Conservation (phyloP, 75 land plant species). For the Pinus albicaulis region DNA sequence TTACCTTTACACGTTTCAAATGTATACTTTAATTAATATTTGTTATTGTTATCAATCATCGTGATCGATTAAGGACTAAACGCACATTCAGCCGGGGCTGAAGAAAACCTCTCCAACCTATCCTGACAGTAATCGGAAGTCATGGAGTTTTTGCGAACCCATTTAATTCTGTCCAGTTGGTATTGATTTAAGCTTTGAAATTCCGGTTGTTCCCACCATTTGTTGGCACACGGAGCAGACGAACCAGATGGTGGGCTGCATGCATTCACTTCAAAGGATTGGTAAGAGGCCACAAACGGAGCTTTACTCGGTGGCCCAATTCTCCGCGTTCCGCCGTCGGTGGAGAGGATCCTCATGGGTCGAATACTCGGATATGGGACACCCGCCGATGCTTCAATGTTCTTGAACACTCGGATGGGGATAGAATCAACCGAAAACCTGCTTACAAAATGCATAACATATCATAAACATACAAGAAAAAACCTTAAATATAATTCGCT, state of each 20-base stretch:
- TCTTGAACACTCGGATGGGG: conserved; percentile 80
- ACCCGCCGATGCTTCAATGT: conserved; percentile 41
- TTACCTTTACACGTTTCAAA: no score
- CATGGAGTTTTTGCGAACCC: conserved; percentile 22
- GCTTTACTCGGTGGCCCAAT: conserved; percentile 81
- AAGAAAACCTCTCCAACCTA: conserved; percentile 16
- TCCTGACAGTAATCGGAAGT: conserved; percentile 65
- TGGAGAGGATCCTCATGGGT: conserved; percentile 74
- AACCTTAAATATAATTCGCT: background rate
- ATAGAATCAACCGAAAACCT: conserved; percentile 68
- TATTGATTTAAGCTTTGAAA: conserved; percentile 23
- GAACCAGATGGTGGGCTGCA: conserved; percentile 36
- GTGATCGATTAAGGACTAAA: no score
- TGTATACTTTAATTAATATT: no score
- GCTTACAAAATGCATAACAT: background rate
- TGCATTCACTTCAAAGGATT: conserved; percentile 62
- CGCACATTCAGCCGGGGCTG: conserved; percentile 23
- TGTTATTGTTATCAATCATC: no score
- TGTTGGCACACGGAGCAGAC: conserved; percentile 18
- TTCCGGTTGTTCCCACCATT: conserved; percentile 36
- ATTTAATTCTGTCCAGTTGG: background rate
- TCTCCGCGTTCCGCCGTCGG: conserved; percentile 77
- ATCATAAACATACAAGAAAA: background rate
- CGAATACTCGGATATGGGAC: conserved; percentile 49
- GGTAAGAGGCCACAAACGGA: conserved; percentile 68